phyloP scores from a whole-genome alignment of 108 stramenopile genomes.

The Phaeodactylum tricornutum region DNA sequence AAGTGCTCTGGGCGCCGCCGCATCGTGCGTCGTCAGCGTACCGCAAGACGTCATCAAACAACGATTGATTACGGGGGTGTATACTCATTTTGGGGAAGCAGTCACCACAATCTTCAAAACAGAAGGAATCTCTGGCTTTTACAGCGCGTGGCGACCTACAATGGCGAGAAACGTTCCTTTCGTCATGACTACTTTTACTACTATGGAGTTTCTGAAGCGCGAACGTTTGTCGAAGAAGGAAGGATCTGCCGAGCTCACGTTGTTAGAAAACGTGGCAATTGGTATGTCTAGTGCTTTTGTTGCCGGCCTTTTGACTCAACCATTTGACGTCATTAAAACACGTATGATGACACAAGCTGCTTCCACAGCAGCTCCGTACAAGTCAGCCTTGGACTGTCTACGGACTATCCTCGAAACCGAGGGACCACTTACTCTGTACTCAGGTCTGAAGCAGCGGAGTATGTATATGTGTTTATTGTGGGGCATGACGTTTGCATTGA shows the following conservation, averaged over 20 bases:
- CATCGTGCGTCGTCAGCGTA: slow-evolving; percentile 43
- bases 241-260: slow-evolving; percentile 4
- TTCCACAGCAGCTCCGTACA: slow-evolving; percentile 39
- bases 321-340: slow-evolving; percentile 62
- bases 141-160: slow-evolving; percentile 49
- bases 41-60: slow-evolving; percentile 74
- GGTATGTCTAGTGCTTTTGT: slow-evolving; percentile 44
- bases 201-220: slow-evolving; percentile 24
- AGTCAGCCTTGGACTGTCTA: slow-evolving; percentile 46
- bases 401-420: slow-evolving; percentile 37
- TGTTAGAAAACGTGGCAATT: slow-evolving; percentile 28
- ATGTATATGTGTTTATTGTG: slow-evolving; percentile 56
- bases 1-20: slow-evolving; percentile 33
- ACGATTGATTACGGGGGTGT: slow-evolving; percentile 50
- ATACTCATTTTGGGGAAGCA: slow-evolving; percentile 47
- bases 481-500: slow-evolving; percentile 49
- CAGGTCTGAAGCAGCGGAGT: slow-evolving; percentile 43
- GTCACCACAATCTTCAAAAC: slow-evolving; percentile 26
- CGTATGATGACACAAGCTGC: slow-evolving; percentile 75
- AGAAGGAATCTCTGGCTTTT: slow-evolving; percentile 54
- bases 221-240: slow-evolving; percentile 10
- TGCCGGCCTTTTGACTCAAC: slow-evolving; percentile 37
- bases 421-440: slow-evolving; percentile 32
- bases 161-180: slow-evolving; percentile 59
- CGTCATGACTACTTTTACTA: slow-evolving; percentile 47